phyloP scores from a whole-genome alignment of 345 rosid species.

The Kandelia obovata region DNA sequence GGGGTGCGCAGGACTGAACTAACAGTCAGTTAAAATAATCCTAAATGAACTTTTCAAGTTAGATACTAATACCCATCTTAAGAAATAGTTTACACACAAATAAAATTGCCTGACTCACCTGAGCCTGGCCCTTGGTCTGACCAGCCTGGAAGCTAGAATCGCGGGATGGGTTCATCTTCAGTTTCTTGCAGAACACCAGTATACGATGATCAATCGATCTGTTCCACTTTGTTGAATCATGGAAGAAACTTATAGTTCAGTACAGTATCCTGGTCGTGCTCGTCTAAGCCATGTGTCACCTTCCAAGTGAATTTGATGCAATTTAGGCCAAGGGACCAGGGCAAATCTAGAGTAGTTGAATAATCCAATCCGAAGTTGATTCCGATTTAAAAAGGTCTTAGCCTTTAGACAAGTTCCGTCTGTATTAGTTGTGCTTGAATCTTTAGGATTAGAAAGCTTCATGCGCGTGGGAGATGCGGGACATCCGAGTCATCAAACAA shows the following conservation, averaged over 20 bases:
- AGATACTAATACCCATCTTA: too few relatives aligned
- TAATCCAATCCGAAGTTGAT: background rate
- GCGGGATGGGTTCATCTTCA: slow-evolving; percentile 15
- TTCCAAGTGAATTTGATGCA: background rate
- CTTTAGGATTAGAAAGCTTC: too few relatives aligned
- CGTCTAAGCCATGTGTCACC: background rate
- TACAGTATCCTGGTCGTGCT: background rate
- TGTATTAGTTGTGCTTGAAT: too few relatives aligned
- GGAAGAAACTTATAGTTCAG: background rate
- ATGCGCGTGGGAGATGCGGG: background rate
- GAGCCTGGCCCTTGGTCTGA: slow-evolving; percentile 31
- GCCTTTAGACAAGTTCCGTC: too few relatives aligned
- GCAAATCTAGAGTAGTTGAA: background rate
- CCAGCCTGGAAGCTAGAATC: slow-evolving; percentile 28
- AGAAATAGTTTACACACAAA: too few relatives aligned
- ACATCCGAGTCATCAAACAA: background rate
- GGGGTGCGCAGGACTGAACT: too few relatives aligned
- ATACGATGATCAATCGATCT: too few relatives aligned
- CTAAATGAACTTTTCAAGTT: too few relatives aligned
- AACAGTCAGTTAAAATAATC: too few relatives aligned
- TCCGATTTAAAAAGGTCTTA: background rate
- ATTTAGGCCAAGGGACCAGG: background rate
- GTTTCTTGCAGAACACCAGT: background rate
- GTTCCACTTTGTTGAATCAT: background rate
- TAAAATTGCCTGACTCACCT: slow-evolving; percentile 14